A percentile compares a stretch with the other conserved stretches of the same genome.
Conservation (phyloP, 2,329 filamentous ascomycete species). For the Aspergillus udagawae region DNA sequence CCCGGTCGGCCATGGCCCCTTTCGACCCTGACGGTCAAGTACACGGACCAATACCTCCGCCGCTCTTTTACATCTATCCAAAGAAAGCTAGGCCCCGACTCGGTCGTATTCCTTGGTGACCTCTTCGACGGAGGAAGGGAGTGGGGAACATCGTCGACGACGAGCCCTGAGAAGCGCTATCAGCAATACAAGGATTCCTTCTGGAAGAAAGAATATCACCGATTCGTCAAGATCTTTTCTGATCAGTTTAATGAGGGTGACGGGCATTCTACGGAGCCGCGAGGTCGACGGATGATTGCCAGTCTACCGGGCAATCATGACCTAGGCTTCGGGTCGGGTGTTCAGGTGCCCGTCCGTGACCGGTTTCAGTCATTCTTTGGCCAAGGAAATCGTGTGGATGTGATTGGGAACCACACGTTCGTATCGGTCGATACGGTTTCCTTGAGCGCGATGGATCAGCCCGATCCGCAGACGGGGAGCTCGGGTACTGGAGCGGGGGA, state of each 20-base stretch:
- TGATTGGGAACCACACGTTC: conserved; percentile 92
- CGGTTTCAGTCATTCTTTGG: conserved; percentile 88
- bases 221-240: conserved; percentile 85
- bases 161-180: conserved; percentile 63
- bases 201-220: conserved; percentile 81
- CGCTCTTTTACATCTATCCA: conserved; percentile 79
- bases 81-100: conserved; percentile 72
- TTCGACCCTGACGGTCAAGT: conserved; percentile 60
- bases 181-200: conserved; percentile 73
- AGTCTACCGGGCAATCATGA: conserved; percentile 94
- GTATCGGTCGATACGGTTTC: conserved; percentile 88
- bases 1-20: conserved; percentile 74
- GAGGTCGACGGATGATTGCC: conserved; percentile 72
- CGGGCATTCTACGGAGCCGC: conserved; percentile 54
- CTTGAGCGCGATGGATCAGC: conserved; percentile 67
- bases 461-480: conserved; percentile 46
- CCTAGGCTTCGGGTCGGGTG: conserved; percentile 79
- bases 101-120: conserved; percentile 86
- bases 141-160: conserved; percentile 70
- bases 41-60: conserved; percentile 88
- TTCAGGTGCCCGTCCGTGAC: conserved; percentile 74
- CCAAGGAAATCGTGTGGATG: conserved; percentile 82
- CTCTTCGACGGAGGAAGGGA: conserved; percentile 94
- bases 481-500: conserved; percentile 44
- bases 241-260: conserved; percentile 61